Percentiles rank a stretch among this genome's conserved stretches.
Conservation (phyloP, 106 monocot species). For the Allium fistulosum region DNA sequence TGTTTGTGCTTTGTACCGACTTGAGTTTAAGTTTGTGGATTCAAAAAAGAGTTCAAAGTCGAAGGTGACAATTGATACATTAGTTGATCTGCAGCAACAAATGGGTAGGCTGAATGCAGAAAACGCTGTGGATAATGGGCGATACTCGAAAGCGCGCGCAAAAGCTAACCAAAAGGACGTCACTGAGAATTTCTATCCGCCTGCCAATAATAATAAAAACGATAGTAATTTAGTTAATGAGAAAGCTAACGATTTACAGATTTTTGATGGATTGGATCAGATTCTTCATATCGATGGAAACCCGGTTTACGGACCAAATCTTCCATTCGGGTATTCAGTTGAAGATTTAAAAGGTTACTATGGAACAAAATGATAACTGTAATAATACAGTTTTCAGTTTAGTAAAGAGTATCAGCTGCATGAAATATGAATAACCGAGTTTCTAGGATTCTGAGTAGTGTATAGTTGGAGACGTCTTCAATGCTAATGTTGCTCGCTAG, state of each 20-base stretch:
- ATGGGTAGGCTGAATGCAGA: slow-evolving; percentile 58
- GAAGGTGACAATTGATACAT: slow-evolving; percentile 32
- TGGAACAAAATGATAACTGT: slow-evolving; percentile 3
- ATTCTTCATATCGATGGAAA: slow-evolving; percentile 21
- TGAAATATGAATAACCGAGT: no score
- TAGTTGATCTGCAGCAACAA: slow-evolving; percentile 67
- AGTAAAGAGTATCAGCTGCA: no score
- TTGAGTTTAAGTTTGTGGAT: slow-evolving; percentile 80
- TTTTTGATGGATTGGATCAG: slow-evolving; percentile 27
- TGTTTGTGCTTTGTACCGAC: slow-evolving; percentile 70
- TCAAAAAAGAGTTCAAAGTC: slow-evolving; percentile 69
- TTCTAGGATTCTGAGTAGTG: no score
- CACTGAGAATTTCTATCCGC: slow-evolving; percentile 6
- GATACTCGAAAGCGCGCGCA: slow-evolving; percentile 41
- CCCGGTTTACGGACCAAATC: slow-evolving; percentile 52
- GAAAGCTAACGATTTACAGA: slow-evolving; percentile 16
- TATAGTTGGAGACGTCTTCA: no score
- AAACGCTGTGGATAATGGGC: slow-evolving; percentile 29
- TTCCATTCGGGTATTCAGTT: slow-evolving; percentile 47
- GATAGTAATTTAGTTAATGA: not conserved
- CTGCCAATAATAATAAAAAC: not conserved
- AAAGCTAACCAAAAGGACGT: slow-evolving; percentile 35
- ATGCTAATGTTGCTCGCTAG: no score
- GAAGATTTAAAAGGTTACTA: slow-evolving; percentile 35
- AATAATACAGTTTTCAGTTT: no score